Percentiles rank a stretch among this genome's conserved stretches.
phyloP scores from a whole-genome alignment of 805 yeast genomes.

The Candida stauntonica region DNA sequence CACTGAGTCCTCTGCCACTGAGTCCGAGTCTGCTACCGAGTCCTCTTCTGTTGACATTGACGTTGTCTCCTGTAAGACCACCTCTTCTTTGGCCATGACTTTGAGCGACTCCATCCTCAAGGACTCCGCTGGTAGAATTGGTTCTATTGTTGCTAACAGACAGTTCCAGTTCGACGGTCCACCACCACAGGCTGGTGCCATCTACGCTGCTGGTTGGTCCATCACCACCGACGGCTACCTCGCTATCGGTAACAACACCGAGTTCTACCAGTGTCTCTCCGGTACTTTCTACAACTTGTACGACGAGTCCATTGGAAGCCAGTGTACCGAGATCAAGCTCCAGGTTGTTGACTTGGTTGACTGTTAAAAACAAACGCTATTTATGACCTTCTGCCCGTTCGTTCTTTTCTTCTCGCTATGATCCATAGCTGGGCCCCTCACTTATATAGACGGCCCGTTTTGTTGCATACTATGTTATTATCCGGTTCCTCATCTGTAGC shows the following conservation, averaged over 20 bases:
- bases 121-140: constrained; percentile 63
- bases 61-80: constrained; percentile 39
- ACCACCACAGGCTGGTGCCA: constrained; percentile 77
- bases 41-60: constrained; percentile 3
- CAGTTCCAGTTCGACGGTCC: constrained; percentile 88
- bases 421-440: too few species aligned
- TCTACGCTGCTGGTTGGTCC: constrained; percentile 67
- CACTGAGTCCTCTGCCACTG: constrained; percentile 28
- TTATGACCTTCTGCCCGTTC: too few species aligned
- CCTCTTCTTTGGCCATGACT: constrained; percentile 50
- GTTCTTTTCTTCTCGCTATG: too few species aligned
- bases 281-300: constrained; percentile 78
- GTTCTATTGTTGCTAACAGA: constrained; percentile 77
- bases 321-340: constrained; percentile 60
- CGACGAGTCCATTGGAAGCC: constrained; percentile 55
- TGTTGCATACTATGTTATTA: too few species aligned
- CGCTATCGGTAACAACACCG: constrained; percentile 57
- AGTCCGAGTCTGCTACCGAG: constrained; percentile 26
- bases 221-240: constrained; percentile 52
- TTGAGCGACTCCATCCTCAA: constrained; percentile 47
- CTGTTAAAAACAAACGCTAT: constrained; percentile 2
- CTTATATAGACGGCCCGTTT: too few species aligned
- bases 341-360: constrained; percentile 50
- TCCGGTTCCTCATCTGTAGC: too few species aligned
- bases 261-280: constrained; percentile 70